Base-by-base conservation (phyloP, 192 early-diverging fungal genomes). In the Podila clonocystis region DNA sequence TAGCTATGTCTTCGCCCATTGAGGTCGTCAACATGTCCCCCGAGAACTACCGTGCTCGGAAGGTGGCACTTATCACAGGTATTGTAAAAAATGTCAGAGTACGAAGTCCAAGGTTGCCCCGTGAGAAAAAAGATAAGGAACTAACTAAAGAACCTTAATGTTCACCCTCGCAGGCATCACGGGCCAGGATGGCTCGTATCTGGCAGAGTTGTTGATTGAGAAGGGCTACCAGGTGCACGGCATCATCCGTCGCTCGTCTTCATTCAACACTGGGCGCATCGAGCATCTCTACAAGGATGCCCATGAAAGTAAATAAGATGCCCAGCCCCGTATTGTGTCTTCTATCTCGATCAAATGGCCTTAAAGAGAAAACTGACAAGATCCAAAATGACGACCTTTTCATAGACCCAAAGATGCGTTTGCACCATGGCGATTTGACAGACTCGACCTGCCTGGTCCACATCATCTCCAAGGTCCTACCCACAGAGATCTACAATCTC, bases 191-290 rank as follows among this genome's bases (percentile, higher is more conserved):
- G 93, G 93, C 57, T 92, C 91, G 49, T 94, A 94, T 75, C 84
- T 94, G 19, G 85, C 91, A 7, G 93, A 94, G 72, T 87, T 94
- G 55, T 82, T 94, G 48, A 82, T 94, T 57, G 72, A 71, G 38
- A 94, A 93, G 86, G 92, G 91, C 76, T 94, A 94, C 75, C 88
- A 85, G 62, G 93, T 94, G 50, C 93, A 94, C 65, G 93, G 93
- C 57, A 92, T 94, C 74, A 93, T 94, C 59, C 90, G 93, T 63
- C 87, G 93, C 52, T 94, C 93, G 8, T 94, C 93, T 26, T 94
- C 93, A n/a, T 94, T 94, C 87, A 94, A 94, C 78, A 94, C 93
- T 45, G 92, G 92, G 29, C 85, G 93, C 76, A 93, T 94, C 73
- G 90, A 91, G 61, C 92, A 93, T 82, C 85, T 94, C 61, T 94